phyloP scores from a whole-genome alignment of 1,139 yeast species.

The Pichia inconspicua region DNA sequence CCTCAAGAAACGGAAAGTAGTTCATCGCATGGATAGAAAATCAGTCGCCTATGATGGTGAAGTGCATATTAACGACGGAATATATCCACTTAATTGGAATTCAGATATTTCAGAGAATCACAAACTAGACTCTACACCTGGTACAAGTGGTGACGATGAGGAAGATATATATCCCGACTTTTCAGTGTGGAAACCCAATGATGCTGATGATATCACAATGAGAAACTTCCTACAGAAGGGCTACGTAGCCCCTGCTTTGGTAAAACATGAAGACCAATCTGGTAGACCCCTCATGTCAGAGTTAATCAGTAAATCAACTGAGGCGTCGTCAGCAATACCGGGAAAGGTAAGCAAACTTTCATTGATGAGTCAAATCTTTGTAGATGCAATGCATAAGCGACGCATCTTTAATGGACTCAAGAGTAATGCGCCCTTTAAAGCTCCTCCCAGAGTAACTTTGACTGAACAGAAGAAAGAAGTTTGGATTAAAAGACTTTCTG shows the following conservation, averaged over 20 bases:
- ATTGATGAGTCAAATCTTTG: constrained; percentile 41
- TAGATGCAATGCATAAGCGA: constrained; percentile 58
- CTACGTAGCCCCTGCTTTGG: constrained; percentile 45
- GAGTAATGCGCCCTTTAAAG: constrained; percentile 50
- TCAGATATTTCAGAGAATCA: constrained; percentile 1
- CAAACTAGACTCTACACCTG: neutral
- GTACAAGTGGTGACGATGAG: neutral
- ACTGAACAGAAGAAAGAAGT: constrained; percentile 79
- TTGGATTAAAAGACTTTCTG: constrained; percentile 78
- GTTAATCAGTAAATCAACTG: constrained; percentile 17
- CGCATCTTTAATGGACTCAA: constrained; percentile 58
- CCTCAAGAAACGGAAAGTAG: too few relatives aligned
- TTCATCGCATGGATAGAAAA: neutral
- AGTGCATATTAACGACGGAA: constrained; percentile 28
- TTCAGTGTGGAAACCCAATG: constrained; percentile 65
- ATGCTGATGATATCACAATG: constrained; percentile 46
- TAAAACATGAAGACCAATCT: constrained; percentile 49
- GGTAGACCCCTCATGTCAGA: constrained; percentile 43
- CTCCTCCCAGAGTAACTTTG: constrained; percentile 81
- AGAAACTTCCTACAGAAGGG: constrained; percentile 51
- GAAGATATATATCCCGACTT: constrained; percentile 59
- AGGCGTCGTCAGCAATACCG: neutral
- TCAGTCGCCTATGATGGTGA: constrained; percentile 20
- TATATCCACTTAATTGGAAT: constrained; percentile 29
- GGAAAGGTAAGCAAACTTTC: constrained; percentile 1